These are phyloP conservation scores for Chrysanthemum makinoi DNA, from an alignment of 129 eudicot species.

Conservation along the genomic window DNA sequence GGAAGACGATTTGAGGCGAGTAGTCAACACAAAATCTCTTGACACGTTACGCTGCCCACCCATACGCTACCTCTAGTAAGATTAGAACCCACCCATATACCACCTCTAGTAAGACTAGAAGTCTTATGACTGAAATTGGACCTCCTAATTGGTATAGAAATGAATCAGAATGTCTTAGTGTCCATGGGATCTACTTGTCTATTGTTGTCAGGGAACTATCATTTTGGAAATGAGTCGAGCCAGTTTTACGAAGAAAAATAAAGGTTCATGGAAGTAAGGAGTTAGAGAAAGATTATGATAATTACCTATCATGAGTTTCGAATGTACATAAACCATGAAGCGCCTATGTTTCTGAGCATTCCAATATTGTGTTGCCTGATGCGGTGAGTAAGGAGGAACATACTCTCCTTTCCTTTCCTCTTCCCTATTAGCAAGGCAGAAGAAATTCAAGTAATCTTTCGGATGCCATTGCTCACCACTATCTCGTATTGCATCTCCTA, in stretches of 20 bases:
- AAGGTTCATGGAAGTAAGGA: background rate
- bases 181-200: conserved; percentile 7
- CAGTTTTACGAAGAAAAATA: background rate
- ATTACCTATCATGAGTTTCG: conserved; percentile 96
- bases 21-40: too few relatives aligned
- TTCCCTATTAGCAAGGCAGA: conserved; percentile 93
- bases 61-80: too few relatives aligned
- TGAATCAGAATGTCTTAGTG: background rate
- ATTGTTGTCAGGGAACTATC: background rate
- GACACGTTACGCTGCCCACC: too few relatives aligned
- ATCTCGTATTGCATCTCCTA: conserved; percentile 66
- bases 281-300: background rate
- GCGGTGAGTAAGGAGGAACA: conserved; percentile 73
- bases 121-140: background rate
- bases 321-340: conserved; percentile 92
- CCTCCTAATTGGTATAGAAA: background rate
- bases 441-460: conserved; percentile 83
- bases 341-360: conserved; percentile 78
- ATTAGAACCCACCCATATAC: too few relatives aligned
- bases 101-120: too few relatives aligned
- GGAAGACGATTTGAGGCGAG: too few relatives aligned
- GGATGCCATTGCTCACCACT: conserved; percentile 65
- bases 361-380: conserved; percentile 60
- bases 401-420: conserved; percentile 65
- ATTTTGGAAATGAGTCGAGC: conserved; percentile 1